Evolutionary conservation across 257 asterid species (phyloP).

Genomic region (Perilla frutescens): DNA sequence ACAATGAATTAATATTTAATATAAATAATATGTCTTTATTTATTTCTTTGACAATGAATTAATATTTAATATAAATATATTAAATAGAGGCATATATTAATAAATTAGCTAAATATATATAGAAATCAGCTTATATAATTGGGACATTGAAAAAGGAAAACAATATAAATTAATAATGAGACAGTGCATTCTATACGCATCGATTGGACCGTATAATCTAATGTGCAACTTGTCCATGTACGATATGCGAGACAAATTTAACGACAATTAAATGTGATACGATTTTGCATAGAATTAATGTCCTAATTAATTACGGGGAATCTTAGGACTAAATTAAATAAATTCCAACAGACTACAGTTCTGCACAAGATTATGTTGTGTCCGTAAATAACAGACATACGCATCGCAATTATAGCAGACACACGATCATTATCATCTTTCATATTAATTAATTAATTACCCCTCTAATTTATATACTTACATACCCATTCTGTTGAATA

Average conservation of each 20-base stretch:
- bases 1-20: too few relatives aligned
- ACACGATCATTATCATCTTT: not conserved
- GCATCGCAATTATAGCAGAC: constrained; percentile 32
- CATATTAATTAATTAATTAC: not conserved
- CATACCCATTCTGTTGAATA: not conserved
- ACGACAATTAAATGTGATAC: not conserved
- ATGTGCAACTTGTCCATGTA: constrained; percentile 14
- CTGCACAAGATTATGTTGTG: constrained; percentile 33
- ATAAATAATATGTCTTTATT: too few relatives aligned
- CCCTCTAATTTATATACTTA: not conserved
- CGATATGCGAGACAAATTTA: not conserved
- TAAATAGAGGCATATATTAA: too few relatives aligned
- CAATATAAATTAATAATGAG: too few relatives aligned
- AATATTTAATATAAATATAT: too few relatives aligned
- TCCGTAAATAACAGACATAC: constrained; percentile 31
- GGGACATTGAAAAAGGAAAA: too few relatives aligned
- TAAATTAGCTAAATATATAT: too few relatives aligned
- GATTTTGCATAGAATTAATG: constrained; percentile 22
- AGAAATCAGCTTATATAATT: too few relatives aligned
- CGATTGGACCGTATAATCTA: not conserved
- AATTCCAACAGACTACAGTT: not conserved
- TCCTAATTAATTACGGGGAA: constrained; percentile 15
- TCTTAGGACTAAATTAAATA: not conserved
- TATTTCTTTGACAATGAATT: too few relatives aligned
- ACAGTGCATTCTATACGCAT: too few relatives aligned